Percentiles rank a stretch among this genome's conserved stretches.
Conservation (phyloP, 2,329 filamentous ascomycete genomes). For the Aspergillus fischeri region DNA sequence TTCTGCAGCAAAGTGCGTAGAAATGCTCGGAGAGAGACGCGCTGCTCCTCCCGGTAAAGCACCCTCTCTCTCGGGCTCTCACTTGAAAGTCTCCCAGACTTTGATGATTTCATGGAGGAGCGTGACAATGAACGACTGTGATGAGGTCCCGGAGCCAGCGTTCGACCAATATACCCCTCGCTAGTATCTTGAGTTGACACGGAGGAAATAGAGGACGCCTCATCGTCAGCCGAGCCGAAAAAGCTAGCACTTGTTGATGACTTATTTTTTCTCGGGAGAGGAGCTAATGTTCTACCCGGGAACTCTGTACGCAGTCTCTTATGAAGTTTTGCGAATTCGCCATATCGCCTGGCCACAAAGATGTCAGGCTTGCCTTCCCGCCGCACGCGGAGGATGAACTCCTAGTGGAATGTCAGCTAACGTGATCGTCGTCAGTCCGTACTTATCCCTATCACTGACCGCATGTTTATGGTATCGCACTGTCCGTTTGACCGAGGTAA, state of each 20-base stretch:
- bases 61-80: constrained; percentile 49
- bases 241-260: constrained; percentile 62
- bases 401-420: constrained; percentile 46
- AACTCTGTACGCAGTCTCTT: constrained; percentile 77
- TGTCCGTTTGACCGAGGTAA: constrained; percentile 75
- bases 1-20: constrained; percentile 83
- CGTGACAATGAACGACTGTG: constrained; percentile 26
- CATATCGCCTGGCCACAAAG: constrained; percentile 80
- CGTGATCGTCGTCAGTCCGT: not conserved
- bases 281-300: constrained; percentile 82
- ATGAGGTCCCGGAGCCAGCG: constrained; percentile 26
- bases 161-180: constrained; percentile 30
- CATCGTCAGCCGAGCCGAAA: constrained; percentile 60
- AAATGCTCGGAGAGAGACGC: constrained; percentile 86
- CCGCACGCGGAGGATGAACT: constrained; percentile 87
- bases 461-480: constrained; percentile 89
- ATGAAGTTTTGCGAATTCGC: constrained; percentile 78
- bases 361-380: constrained; percentile 68
- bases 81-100: constrained; percentile 32
- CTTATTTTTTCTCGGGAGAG: constrained; percentile 89
- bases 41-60: constrained; percentile 81
- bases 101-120: constrained; percentile 24
- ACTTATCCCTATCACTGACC: constrained; percentile 47
- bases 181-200: constrained; percentile 63
- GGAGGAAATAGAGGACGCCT: constrained; percentile 77